These are phyloP conservation scores for Monosporascus sp. DNA, from an alignment of 2,329 filamentous ascomycete species.

Conservation along the genomic window DNA sequence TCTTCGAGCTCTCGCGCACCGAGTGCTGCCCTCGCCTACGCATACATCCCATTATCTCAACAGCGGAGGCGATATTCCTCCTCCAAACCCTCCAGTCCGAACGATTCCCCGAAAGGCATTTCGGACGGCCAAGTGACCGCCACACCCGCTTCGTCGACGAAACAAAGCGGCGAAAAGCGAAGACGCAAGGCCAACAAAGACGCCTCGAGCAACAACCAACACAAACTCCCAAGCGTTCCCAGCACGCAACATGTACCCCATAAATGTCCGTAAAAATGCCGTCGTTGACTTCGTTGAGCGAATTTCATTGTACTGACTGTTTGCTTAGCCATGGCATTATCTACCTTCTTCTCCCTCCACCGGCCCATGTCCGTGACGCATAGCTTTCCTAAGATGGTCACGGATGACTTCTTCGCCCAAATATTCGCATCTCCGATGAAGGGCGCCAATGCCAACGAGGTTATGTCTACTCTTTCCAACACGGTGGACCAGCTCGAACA, in stretches of 20 bases:
- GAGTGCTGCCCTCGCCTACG: slow-evolving; percentile 27
- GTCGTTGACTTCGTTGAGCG: not conserved
- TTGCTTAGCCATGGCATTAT: slow-evolving; percentile 71
- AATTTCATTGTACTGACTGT: slow-evolving; percentile 13
- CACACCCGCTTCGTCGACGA: slow-evolving; percentile 36
- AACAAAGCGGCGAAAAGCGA: slow-evolving; percentile 47
- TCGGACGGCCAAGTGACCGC: slow-evolving; percentile 45
- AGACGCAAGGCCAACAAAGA: slow-evolving; percentile 53
- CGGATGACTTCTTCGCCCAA: slow-evolving; percentile 70
- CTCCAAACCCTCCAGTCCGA: slow-evolving; percentile 58
- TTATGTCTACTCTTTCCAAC: slow-evolving; percentile 61
- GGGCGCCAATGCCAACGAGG: slow-evolving; percentile 48
- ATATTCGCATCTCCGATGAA: slow-evolving; percentile 65
- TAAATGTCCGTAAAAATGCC: slow-evolving; percentile 45
- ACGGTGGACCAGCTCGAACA: slow-evolving; percentile 56
- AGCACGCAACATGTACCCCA: slow-evolving; percentile 68
- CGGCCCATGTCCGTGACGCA: slow-evolving; percentile 86
- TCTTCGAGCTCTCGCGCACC: slow-evolving; percentile 35
- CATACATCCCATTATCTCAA: slow-evolving; percentile 35
- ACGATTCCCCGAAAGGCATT: slow-evolving; percentile 49
- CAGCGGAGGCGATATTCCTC: slow-evolving; percentile 53
- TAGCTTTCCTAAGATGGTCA: slow-evolving; percentile 68
- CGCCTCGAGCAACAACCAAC: slow-evolving; percentile 40
- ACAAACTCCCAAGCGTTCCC: slow-evolving; percentile 66
- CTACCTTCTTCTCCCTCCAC: slow-evolving; percentile 93